These are phyloP conservation scores for Nakaseomyces delphensis DNA, from an alignment of 1,139 yeast genomes.

Conservation along the genomic window DNA sequence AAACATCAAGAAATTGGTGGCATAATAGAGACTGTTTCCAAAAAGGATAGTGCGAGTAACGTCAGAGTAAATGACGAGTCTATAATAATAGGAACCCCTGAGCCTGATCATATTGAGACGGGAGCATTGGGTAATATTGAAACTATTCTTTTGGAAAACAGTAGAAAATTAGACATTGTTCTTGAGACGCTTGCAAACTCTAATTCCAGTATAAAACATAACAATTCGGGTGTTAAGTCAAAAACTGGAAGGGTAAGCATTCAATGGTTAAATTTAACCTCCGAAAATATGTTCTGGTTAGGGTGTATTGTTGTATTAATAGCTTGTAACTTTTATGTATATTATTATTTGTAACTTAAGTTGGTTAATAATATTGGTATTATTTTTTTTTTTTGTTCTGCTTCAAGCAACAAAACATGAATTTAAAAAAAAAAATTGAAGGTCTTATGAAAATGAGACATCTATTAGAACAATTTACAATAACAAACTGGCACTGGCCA, in stretches of 20 bases:
- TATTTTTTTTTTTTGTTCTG: no score
- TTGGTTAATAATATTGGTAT: no score
- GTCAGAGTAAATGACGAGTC: constrained; percentile 6
- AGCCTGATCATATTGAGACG: background rate
- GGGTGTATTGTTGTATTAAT: constrained; percentile 27
- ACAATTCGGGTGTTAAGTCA: background rate
- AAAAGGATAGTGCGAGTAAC: constrained; percentile 8
- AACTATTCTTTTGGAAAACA: background rate
- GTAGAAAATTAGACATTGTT: constrained; percentile 3
- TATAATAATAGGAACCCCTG: constrained; percentile 3
- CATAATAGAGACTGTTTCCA: background rate
- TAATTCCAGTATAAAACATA: background rate
- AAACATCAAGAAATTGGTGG: background rate
- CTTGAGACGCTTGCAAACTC: background rate
- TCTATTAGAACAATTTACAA: no score
- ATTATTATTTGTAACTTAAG: constrained; percentile 9
- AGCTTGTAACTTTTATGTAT: constrained; percentile 25
- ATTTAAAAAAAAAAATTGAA: no score
- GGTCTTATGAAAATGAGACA: background rate
- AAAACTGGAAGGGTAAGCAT: no score
- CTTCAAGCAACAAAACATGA: background rate
- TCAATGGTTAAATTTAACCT: constrained; percentile 1
- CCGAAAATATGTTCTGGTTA: constrained; percentile 21
- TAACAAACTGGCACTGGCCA: no score
- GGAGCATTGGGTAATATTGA: background rate